Conservation (phyloP, 495 filamentous ascomycete genomes). For the Copromyces sp. region DNA sequence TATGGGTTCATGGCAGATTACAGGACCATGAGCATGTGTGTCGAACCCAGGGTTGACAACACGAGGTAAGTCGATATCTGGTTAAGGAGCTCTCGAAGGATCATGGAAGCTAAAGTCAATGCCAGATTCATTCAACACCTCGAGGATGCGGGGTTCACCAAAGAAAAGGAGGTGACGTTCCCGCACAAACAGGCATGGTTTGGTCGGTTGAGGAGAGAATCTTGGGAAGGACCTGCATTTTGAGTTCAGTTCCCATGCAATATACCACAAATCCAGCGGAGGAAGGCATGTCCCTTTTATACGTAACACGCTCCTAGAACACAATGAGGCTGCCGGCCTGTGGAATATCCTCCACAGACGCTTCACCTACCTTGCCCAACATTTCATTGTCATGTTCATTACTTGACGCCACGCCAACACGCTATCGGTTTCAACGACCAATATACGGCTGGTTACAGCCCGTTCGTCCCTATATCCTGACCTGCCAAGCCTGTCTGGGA, state of each 20-base stretch:
- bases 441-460: background rate
- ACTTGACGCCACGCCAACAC: background rate
- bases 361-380: background rate
- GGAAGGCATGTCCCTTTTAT: background rate
- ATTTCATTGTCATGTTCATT: background rate
- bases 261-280: background rate
- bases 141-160: constrained; percentile 67
- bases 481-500: background rate
- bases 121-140: constrained; percentile 70
- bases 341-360: background rate
- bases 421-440: background rate
- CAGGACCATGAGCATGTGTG: constrained; percentile 66
- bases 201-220: constrained; percentile 71
- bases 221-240: constrained; percentile 69
- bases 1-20: constrained; percentile 71
- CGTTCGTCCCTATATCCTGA: background rate
- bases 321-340: background rate
- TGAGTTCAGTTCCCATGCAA: constrained; percentile 25
- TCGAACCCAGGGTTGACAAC: constrained; percentile 93
- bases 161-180: constrained; percentile 79
- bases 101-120: constrained; percentile 4
- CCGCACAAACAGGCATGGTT: constrained; percentile 89
- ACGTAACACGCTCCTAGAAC: background rate
- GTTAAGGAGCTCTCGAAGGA: background rate
- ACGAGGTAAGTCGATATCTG: constrained; percentile 49